These are phyloP conservation scores for Myriosclerotinia scirpicola DNA, from an alignment of 2,329 filamentous ascomycete genomes.

Conservation along the genomic window DNA sequence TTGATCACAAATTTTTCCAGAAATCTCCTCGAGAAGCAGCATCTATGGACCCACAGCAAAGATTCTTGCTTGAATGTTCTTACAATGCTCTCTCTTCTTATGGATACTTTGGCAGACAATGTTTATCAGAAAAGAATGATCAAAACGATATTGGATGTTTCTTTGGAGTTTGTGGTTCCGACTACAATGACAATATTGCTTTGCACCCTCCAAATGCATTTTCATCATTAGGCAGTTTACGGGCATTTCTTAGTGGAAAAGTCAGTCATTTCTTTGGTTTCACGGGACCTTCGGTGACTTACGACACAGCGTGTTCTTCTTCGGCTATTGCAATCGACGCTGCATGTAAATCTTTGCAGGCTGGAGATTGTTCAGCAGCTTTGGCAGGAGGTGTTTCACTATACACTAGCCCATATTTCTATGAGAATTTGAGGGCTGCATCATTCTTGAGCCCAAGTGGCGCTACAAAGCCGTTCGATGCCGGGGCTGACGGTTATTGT, in stretches of 20 bases:
- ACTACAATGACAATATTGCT: slow-evolving; percentile 25
- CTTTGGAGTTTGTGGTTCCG: slow-evolving; percentile 18
- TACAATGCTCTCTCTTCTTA: slow-evolving; percentile 25
- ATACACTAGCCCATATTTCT: slow-evolving; percentile 8
- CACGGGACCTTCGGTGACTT: slow-evolving; percentile 41
- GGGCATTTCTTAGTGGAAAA: slow-evolving; percentile 43
- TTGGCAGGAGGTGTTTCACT: slow-evolving; percentile 11
- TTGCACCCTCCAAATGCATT: slow-evolving; percentile 20
- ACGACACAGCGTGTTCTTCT: slow-evolving; percentile 44
- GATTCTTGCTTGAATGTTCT: slow-evolving; percentile 21
- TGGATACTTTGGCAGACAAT: slow-evolving; percentile 18
- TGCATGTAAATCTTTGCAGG: slow-evolving; percentile 31
- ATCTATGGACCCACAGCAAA: slow-evolving; percentile 32
- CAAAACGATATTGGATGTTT: slow-evolving; percentile 25
- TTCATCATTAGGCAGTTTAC: slow-evolving; percentile 38
- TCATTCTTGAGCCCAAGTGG: slow-evolving; percentile 15
- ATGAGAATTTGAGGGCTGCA: slow-evolving; percentile 1
- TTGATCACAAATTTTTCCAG: slow-evolving; percentile 28
- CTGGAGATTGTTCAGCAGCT: slow-evolving; percentile 19
- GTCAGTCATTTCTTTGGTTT: slow-evolving; percentile 46
- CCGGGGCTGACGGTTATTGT: slow-evolving; percentile 54
- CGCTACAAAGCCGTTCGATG: slow-evolving; percentile 44
- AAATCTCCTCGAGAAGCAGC: slow-evolving; percentile 18
- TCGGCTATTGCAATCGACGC: slow-evolving; percentile 42
- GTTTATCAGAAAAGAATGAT: background rate